Base-by-base conservation (phyloP, 2,329 filamentous ascomycete genomes). In the Hymenoscyphus linearis region DNA sequence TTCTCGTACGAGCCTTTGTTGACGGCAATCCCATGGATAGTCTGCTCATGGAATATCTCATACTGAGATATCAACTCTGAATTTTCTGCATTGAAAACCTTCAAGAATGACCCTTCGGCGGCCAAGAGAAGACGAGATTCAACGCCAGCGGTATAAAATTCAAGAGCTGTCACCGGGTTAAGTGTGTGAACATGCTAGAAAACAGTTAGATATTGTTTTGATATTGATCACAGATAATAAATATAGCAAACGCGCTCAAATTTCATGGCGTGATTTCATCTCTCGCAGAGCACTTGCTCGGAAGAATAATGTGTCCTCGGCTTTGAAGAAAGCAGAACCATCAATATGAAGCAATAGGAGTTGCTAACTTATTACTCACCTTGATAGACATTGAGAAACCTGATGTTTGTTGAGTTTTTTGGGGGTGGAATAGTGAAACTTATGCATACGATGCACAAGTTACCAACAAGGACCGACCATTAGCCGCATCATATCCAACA, bases 11-110 rank as follows among this genome's bases (percentile, higher is more conserved):
- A 27, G 31, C 59, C 61, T 9, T 62, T 61, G 14, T 67, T 66
- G 27, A 85, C 74, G n/a, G 78, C 74, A 59, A 93, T 85, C 2
- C 90, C 90, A 73, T 95, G 91, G 57, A 95, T 84, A 2, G 85
- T 78, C 71, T 93, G 89, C n/a, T 80, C 79, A 16, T 75, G 69
- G 69, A 95, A 93, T 34, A 91, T 74, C 26, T 74, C 74, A 56
- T 82, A 70, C 55, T 76, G 75, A 56, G 74, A 77, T 36, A 79
- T 66, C 10, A 79, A 71, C 25, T 63, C 70, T 4, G 71, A 74
- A 4, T 68, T 71, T 14, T 67, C 68, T 47, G 61, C 60, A 57
- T 69, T 61, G 68, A 85, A 86, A 58, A 87, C 69, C 35, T 78
- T 79, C 35, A 89, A 74, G 64, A 80, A 77, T 9, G 79, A 80